phyloP scores from a whole-genome alignment of 1,284 basidiomycete genomes.

The Garcileccinum viscosum region DNA sequence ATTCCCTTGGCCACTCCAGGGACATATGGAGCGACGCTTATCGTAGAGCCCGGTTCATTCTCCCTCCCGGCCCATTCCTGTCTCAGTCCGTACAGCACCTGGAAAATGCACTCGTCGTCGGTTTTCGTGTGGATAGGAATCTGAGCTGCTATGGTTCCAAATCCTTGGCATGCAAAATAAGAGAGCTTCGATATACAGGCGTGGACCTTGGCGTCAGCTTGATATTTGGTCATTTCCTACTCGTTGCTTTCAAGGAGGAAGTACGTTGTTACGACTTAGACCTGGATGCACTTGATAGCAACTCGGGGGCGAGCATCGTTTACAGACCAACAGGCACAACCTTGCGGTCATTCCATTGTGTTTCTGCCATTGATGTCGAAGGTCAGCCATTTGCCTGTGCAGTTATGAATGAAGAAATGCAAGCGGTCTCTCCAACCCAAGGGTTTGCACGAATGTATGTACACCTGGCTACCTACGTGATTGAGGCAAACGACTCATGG shows the following conservation, averaged over 20 bases:
- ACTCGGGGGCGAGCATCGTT: constrained; percentile 17
- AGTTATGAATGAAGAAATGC: constrained; percentile 15
- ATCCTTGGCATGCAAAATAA: constrained; percentile 1
- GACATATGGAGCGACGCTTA: constrained; percentile 26
- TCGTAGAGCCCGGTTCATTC: constrained; percentile 20
- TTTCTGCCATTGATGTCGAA: constrained; percentile 23
- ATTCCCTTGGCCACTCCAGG: constrained; percentile 7
- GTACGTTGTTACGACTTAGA: constrained; percentile 29
- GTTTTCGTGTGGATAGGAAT: constrained; percentile 19
- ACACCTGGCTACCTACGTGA: not conserved
- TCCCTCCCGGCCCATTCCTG: constrained; percentile 28
- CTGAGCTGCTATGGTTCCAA: not conserved
- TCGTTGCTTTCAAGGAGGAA: constrained; percentile 22
- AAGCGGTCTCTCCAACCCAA: not conserved
- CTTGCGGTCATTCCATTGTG: constrained; percentile 16
- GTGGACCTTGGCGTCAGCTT: constrained; percentile 1
- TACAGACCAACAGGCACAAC: constrained; percentile 11
- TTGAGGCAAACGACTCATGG: not conserved
- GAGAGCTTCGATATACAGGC: constrained; percentile 23
- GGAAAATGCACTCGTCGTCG: constrained; percentile 17
- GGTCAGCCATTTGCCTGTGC: constrained; percentile 25
- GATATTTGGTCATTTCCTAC: constrained; percentile 26
- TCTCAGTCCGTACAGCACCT: constrained; percentile 20
- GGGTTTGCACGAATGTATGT: constrained; percentile 12
- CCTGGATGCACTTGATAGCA: constrained; percentile 18